These are phyloP conservation scores for Arachnomyces sp. DNA, from an alignment of 2,329 filamentous ascomycete species.

Conservation along the genomic window DNA sequence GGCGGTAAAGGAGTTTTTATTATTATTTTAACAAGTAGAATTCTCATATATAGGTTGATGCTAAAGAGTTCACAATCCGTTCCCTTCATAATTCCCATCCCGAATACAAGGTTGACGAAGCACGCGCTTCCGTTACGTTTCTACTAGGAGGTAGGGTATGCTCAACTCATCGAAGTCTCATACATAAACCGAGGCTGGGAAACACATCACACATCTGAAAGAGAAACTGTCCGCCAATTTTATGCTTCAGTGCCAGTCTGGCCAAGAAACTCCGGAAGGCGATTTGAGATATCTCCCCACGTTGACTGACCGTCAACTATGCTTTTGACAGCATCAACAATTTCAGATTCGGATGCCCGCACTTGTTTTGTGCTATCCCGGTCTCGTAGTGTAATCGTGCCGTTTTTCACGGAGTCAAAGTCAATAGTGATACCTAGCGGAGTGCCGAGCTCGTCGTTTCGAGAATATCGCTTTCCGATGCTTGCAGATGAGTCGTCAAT, in stretches of 20 bases:
- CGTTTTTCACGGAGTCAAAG: constrained; percentile 88
- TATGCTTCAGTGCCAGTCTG: background rate
- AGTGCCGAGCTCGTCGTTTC: constrained; percentile 93
- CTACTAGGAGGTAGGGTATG: too few species aligned
- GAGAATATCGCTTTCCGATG: constrained; percentile 89
- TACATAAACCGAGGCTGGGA: too few species aligned
- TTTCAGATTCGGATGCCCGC: constrained; percentile 62
- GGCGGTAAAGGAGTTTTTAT: too few species aligned
- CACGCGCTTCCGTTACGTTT: too few species aligned
- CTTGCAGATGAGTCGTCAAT: constrained; percentile 85
- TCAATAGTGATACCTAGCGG: constrained; percentile 90
- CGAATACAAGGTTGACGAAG: too few species aligned
- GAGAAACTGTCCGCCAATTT: too few species aligned
- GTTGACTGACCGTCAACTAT: constrained; percentile 46
- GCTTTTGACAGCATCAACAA: constrained; percentile 57
- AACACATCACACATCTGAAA: too few species aligned
- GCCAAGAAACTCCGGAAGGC: constrained; percentile 59
- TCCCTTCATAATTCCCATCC: too few species aligned
- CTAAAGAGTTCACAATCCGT: too few species aligned
- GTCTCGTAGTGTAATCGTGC: constrained; percentile 78
- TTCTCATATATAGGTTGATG: too few species aligned
- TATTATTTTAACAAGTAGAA: too few species aligned
- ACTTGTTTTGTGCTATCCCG: constrained; percentile 77
- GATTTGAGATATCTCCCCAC: constrained; percentile 58
- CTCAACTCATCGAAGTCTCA: too few species aligned